These are phyloP conservation scores for Arachis hypogaea DNA, from an alignment of 306 rosid species.

Conservation along the genomic window DNA sequence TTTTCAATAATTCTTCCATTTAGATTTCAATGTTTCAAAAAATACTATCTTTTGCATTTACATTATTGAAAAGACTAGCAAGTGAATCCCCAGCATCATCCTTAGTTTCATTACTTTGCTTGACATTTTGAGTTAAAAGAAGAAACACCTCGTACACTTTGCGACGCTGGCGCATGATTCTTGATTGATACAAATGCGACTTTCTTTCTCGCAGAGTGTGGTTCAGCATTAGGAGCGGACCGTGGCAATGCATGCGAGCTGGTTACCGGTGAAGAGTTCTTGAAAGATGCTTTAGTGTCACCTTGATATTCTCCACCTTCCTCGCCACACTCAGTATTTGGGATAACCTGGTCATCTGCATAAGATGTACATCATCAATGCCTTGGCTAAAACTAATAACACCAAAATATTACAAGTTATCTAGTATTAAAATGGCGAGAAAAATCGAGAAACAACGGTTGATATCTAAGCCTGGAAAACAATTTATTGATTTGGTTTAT, in stretches of 20 bases:
- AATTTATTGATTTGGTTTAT: background rate
- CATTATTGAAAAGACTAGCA: conserved; percentile 53
- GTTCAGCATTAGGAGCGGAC: conserved; percentile 36
- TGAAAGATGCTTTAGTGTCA: conserved; percentile 25
- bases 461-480: background rate
- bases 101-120: conserved; percentile 43
- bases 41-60: conserved; percentile 49
- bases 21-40: conserved; percentile 37
- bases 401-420: background rate
- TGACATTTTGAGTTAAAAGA: conserved; percentile 28
- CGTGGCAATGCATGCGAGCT: conserved; percentile 38
- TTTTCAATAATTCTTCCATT: conserved; percentile 20
- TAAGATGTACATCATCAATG: conserved; percentile 13
- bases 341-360: conserved; percentile 51
- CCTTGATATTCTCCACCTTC: conserved; percentile 38
- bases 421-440: too few relatives aligned
- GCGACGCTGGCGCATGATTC: conserved; percentile 36
- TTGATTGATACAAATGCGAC: conserved; percentile 73
- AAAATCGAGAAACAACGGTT: background rate
- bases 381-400: conserved; percentile 16
- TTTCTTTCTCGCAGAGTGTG: conserved; percentile 46
- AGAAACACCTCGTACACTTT: conserved; percentile 35
- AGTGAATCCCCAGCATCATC: conserved; percentile 48
- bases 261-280: conserved; percentile 34
- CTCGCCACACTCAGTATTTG: conserved; percentile 22